These are phyloP conservation scores for Fennellomyces sp. DNA, from an alignment of 371 early-diverging fungal genomes.

Conservation along the genomic window DNA sequence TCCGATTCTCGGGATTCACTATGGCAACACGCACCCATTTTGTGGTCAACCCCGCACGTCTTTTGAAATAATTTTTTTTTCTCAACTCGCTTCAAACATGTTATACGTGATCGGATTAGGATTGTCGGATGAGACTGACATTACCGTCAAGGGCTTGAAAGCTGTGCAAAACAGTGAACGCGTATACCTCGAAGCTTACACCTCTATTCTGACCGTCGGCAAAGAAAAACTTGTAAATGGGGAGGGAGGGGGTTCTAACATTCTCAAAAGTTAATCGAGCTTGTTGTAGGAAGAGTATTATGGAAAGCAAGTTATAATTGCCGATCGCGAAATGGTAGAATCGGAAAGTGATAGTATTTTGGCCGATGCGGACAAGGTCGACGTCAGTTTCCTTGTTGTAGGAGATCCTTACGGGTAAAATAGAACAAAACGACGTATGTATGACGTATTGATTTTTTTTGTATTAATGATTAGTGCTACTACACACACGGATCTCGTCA, in stretches of 20 bases:
- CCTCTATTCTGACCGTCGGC: constrained; percentile 90
- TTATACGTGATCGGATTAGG: constrained; percentile 96
- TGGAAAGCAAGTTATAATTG: constrained; percentile 82
- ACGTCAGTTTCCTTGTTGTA: constrained; percentile 98
- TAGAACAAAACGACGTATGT: background rate
- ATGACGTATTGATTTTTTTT: background rate
- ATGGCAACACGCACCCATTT: too few relatives aligned
- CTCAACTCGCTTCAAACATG: constrained; percentile 47
- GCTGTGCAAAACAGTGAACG: constrained; percentile 87
- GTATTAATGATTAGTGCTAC: too few relatives aligned
- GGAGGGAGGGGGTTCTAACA: background rate
- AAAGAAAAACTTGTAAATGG: constrained; percentile 74
- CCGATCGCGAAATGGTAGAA: constrained; percentile 98
- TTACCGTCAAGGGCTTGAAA: constrained; percentile 95
- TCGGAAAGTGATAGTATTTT: constrained; percentile 90
- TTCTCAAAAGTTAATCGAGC: background rate
- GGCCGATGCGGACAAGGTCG: constrained; percentile 80
- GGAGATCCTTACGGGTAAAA: constrained; percentile 96
- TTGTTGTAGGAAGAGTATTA: constrained; percentile 81
- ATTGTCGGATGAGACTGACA: constrained; percentile 96
- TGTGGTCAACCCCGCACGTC: too few relatives aligned
- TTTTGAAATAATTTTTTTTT: background rate
- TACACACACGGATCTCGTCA: constrained; percentile 97
- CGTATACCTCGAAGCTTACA: constrained; percentile 99
- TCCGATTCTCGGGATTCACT: too few relatives aligned